Evolutionary conservation across 2,329 filamentous ascomycete genomes (phyloP), one percentile per base, ranked within the genome.

Genomic region (Fusarium keratoplasticum): DNA sequence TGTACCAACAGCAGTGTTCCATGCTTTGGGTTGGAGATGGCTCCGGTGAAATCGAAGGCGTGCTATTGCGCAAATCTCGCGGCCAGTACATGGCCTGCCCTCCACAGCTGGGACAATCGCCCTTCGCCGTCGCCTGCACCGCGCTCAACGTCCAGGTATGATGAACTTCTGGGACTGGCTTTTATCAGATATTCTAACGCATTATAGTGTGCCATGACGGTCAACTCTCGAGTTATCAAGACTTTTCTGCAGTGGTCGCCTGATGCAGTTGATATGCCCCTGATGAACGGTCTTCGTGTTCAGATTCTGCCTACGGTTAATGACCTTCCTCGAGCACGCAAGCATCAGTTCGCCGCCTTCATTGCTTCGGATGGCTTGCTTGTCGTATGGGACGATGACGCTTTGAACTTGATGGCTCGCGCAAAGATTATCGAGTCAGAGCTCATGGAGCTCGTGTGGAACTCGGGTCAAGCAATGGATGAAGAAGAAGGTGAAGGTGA

Each of bases 321-420:
- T 18, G 92, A 95, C 78, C 86, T 95, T 5, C 87, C 90, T 0
- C 87, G 90, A 44, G 93, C 93, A 6, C 88, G 93, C 68, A 95
- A 94, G 81, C 90, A 94, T 80, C 94, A 96, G 80, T 95, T 93
- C 74, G 94, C 93, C 14, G 94, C 94, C 9, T 95, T 96, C 80
- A 87, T 96, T 47, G 91, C 92, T 3, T 89, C 89, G 0, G 91
- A 94, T 71, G 89, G 90, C 6, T 85, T 95, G 6, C 84, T 96
- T 1, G 85, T 96, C 2, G 93, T 96, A 1, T 96, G 94, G 94
- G 94, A 96, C 74, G 94, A 96, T 74, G 93, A 95, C 66, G 89
- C 93, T 1, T 86, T 92, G 65, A 90, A 94, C 77, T 84, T 96
- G 10, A 86, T 95, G 6, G 84, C 89, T 64, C 87, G 93, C 64